Conservation (phyloP, 2,329 filamentous ascomycete species). For the Macrophomina pseudophaseolina region DNA sequence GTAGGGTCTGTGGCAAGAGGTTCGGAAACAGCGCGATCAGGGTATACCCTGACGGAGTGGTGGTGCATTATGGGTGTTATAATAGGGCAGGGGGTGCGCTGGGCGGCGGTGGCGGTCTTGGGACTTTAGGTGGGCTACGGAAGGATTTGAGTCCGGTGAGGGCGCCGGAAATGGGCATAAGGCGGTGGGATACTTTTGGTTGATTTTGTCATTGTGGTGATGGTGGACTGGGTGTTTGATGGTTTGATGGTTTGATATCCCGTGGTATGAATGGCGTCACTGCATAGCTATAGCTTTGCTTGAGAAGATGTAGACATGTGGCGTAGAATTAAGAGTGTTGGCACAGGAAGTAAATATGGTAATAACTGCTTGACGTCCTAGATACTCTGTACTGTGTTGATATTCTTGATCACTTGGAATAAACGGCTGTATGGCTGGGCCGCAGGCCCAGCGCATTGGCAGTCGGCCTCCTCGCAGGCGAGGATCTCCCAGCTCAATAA, state of each 20-base stretch:
- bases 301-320: too few species aligned
- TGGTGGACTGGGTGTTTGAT: background rate
- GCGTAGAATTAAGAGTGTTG: too few species aligned
- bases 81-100: slow-evolving; percentile 2
- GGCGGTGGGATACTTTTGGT: slow-evolving; percentile 17
- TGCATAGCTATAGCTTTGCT: background rate
- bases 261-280: background rate
- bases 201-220: background rate
- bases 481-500: too few species aligned
- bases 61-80: slow-evolving; percentile 57
- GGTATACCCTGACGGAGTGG: slow-evolving; percentile 73
- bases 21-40: slow-evolving; percentile 90
- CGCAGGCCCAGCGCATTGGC: too few species aligned
- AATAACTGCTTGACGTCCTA: too few species aligned
- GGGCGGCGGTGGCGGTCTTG: background rate
- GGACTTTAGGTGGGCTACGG: too few species aligned
- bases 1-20: slow-evolving; percentile 90
- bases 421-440: too few species aligned
- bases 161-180: slow-evolving; percentile 7
- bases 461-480: too few species aligned
- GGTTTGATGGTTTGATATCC: slow-evolving; percentile 5
- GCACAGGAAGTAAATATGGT: too few species aligned
- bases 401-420: too few species aligned
- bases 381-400: too few species aligned
- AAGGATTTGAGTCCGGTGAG: background rate